A percentile compares a stretch with the other conserved stretches of the same genome.
Evolutionary conservation across 805 yeast genomes (phyloP).

Genomic region (Starmera quercuum): DNA sequence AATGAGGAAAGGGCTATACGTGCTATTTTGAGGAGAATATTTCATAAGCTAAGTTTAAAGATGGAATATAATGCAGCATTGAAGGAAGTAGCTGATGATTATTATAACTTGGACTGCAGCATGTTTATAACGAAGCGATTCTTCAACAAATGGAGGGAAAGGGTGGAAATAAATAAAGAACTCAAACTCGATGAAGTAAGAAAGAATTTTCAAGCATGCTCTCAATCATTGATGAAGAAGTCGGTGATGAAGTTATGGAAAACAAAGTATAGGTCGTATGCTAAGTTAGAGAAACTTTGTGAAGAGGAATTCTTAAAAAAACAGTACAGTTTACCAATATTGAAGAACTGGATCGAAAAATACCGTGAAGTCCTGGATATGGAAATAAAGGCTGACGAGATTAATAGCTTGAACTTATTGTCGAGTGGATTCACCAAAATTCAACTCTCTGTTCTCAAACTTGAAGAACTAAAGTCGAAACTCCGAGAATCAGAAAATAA

Average conservation of each 20-base stretch:
- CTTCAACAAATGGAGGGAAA: slow-evolving; percentile 7
- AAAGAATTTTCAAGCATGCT: too few species aligned
- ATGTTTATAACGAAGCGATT: not conserved
- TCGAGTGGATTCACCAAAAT: slow-evolving; percentile 19
- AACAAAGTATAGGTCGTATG: slow-evolving; percentile 1
- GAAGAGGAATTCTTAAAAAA: slow-evolving; percentile 2
- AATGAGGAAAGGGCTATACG: slow-evolving; percentile 3
- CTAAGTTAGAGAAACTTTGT: slow-evolving; percentile 4
- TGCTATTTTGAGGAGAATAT: slow-evolving; percentile 2
- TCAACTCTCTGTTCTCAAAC: slow-evolving; percentile 8
- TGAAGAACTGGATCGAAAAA: slow-evolving; percentile 11
- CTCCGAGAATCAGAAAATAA: slow-evolving; percentile 18
- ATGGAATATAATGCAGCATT: not conserved
- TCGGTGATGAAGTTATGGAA: slow-evolving; percentile 8
- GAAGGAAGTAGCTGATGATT: slow-evolving; percentile 1
- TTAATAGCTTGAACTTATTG: slow-evolving; percentile 17
- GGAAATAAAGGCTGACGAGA: slow-evolving; percentile 14
- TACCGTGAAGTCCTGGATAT: slow-evolving; percentile 5
- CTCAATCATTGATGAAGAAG: not conserved
- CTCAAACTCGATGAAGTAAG: not conserved
- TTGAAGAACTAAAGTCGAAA: slow-evolving; percentile 10
- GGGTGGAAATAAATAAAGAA: slow-evolving; percentile 1
- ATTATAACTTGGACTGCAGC: slow-evolving; percentile 1
- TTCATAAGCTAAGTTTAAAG: slow-evolving; percentile 4
- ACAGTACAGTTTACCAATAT: slow-evolving; percentile 3